Evolutionary conservation across 768 basidiomycete species (phyloP).

Genomic region (Podaxis sp.): DNA sequence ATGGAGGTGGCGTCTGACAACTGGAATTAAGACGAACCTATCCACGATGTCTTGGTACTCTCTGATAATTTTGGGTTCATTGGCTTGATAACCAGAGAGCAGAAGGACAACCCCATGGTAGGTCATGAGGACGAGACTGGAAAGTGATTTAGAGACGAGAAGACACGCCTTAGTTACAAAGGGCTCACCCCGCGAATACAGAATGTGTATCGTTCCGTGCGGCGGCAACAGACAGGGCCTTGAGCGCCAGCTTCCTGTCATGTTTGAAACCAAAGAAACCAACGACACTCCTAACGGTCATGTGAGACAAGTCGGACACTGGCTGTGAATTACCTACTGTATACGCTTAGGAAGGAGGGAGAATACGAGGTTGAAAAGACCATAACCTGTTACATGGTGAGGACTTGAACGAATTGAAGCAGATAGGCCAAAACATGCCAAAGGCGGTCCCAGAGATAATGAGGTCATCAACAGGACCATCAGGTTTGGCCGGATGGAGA

Average conservation of each 20-base stretch:
- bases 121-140: conserved; percentile 76
- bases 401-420: conserved; percentile 20
- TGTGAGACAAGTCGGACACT: background rate
- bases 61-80: conserved; percentile 60
- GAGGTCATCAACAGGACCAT: conserved; percentile 69
- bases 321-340: conserved; percentile 42
- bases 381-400: conserved; percentile 39
- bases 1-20: background rate
- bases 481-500: conserved; percentile 25
- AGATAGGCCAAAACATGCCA: conserved; percentile 38
- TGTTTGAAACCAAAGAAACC: conserved; percentile 78
- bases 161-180: conserved; percentile 20
- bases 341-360: conserved; percentile 72
- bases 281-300: conserved; percentile 53
- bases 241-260: conserved; percentile 66
- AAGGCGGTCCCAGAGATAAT: conserved; percentile 78
- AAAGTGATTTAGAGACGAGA: background rate
- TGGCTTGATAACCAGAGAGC: conserved; percentile 73
- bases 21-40: conserved; percentile 39
- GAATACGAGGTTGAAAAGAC: conserved; percentile 79
- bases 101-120: conserved; percentile 74
- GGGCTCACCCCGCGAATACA: conserved; percentile 66
- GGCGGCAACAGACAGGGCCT: conserved; percentile 68
- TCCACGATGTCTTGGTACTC: conserved; percentile 68
- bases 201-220: conserved; percentile 69